These are phyloP conservation scores for Penicillium herquei DNA, from an alignment of 495 filamentous ascomycete genomes.

Conservation along the genomic window DNA sequence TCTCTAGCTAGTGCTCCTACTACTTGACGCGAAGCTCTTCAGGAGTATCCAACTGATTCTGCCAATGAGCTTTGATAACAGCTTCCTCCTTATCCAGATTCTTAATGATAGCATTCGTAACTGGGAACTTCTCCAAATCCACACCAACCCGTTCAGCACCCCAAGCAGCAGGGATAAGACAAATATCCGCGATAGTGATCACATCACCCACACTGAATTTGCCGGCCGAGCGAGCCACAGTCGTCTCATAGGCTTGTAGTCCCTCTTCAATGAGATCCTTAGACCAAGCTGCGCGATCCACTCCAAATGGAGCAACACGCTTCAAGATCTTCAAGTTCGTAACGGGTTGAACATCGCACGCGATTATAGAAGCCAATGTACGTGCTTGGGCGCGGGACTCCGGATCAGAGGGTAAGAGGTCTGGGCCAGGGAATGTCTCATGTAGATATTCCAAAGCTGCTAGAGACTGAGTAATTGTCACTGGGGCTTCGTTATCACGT, in stretches of 20 bases:
- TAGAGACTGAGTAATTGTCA: constrained; percentile 50
- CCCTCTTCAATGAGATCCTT: constrained; percentile 42
- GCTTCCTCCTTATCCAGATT: constrained; percentile 35
- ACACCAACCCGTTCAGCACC: constrained; percentile 49
- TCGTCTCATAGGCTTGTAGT: constrained; percentile 47
- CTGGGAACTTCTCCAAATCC: constrained; percentile 40
- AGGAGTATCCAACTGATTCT: constrained; percentile 46
- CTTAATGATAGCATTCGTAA: constrained; percentile 36
- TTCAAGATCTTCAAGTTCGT: constrained; percentile 49
- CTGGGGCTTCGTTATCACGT: constrained; percentile 7
- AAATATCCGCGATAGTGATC: constrained; percentile 53
- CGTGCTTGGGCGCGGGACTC: constrained; percentile 37
- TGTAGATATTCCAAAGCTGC: constrained; percentile 55
- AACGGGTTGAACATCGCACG: constrained; percentile 49
- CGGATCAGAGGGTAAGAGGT: constrained; percentile 39
- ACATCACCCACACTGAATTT: constrained; percentile 50
- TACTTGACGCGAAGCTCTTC: constrained; percentile 38
- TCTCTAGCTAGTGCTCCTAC: background rate
- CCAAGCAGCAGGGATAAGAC: constrained; percentile 50
- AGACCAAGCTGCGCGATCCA: constrained; percentile 36
- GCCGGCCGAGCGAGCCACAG: constrained; percentile 33
- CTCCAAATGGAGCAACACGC: constrained; percentile 38
- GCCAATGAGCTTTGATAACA: constrained; percentile 46
- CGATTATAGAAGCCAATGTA: constrained; percentile 45
- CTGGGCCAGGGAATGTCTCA: constrained; percentile 36